Percentiles rank a stretch among this genome's conserved stretches.
Evolutionary conservation across 345 rosid species (phyloP).

Genomic region (Bretschneidera sinensis): DNA sequence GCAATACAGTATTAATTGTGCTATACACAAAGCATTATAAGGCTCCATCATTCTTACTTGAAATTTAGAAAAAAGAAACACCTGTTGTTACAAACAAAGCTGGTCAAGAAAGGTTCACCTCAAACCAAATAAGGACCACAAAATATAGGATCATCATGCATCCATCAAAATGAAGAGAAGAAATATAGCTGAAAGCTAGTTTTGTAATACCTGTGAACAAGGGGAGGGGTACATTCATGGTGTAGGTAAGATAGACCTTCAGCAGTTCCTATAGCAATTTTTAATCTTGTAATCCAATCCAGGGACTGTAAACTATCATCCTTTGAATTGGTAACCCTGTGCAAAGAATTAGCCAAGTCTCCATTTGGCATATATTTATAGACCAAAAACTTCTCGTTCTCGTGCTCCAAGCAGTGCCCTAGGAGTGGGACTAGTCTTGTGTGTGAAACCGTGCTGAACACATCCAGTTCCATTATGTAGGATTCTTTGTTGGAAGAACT

Average conservation of each 20-base stretch:
- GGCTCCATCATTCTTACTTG: too few relatives aligned
- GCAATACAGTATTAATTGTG: too few relatives aligned
- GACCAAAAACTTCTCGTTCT: constrained; percentile 69
- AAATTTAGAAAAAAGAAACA: too few relatives aligned
- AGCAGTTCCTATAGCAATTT: constrained; percentile 84
- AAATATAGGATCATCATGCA: too few relatives aligned
- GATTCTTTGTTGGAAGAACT: constrained; percentile 47
- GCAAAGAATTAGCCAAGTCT: constrained; percentile 72
- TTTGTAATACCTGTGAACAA: constrained; percentile 74
- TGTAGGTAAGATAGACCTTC: constrained; percentile 83
- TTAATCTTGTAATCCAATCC: constrained; percentile 94
- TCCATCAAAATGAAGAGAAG: too few relatives aligned
- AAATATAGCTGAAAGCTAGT: constrained; percentile 7
- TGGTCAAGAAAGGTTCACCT: too few relatives aligned
- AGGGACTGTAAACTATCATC: constrained; percentile 62
- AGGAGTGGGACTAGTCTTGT: constrained; percentile 70
- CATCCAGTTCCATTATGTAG: constrained; percentile 54
- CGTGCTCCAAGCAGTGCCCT: constrained; percentile 74
- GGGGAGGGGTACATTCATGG: constrained; percentile 84
- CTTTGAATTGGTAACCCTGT: constrained; percentile 42
- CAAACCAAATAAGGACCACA: too few relatives aligned
- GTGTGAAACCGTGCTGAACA: constrained; percentile 62
- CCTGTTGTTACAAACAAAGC: too few relatives aligned
- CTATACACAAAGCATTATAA: too few relatives aligned
- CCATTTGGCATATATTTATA: constrained; percentile 78